Conservation (phyloP, 768 basidiomycete species). For the Pisolithus orientalis region DNA sequence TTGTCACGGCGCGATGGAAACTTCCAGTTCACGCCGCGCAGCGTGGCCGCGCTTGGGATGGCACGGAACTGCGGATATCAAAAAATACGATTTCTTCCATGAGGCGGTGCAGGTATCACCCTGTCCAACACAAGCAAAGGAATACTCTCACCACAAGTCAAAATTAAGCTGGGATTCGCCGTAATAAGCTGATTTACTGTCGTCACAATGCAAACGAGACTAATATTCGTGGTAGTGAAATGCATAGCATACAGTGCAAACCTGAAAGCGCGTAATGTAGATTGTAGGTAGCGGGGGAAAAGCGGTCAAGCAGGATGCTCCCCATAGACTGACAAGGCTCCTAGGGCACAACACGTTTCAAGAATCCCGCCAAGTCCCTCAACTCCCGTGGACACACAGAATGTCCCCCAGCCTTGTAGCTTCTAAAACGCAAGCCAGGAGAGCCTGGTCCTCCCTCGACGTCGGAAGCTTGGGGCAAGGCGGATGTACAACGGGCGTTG, state of each 20-base stretch:
- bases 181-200: not conserved
- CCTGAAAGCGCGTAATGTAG: not conserved
- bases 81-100: not conserved
- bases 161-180: not conserved
- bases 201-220: no score
- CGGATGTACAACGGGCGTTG: not conserved
- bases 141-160: not conserved
- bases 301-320: not conserved
- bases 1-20: not conserved
- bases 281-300: not conserved
- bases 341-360: conserved; percentile 50
- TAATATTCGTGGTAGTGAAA: not conserved
- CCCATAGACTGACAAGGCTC: conserved; percentile 1
- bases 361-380: conserved; percentile 63
- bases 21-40: not conserved
- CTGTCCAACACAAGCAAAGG: not conserved
- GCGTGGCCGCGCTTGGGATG: not conserved
- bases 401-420: conserved; percentile 66
- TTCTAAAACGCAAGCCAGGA: conserved; percentile 57
- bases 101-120: not conserved
- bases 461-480: conserved; percentile 10
- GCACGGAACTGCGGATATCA: not conserved
- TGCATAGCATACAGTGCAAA: not conserved
- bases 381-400: conserved; percentile 59
- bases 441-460: conserved; percentile 14